Conservation (phyloP, 169 alveolate genomes). For the Babesia ovata region DNA sequence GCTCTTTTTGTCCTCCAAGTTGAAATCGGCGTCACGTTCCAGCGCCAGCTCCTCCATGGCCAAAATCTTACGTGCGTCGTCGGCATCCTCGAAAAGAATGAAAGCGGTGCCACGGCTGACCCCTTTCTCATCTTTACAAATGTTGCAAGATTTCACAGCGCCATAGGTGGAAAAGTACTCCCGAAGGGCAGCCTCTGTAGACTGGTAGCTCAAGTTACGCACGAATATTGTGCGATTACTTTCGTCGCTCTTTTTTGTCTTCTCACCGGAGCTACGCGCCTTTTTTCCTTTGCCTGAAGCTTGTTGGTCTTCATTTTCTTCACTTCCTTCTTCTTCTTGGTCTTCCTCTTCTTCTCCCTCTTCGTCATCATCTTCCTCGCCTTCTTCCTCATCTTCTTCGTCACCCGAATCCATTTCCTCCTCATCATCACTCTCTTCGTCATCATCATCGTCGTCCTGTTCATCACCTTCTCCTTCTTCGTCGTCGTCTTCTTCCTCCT, state of each 20-base stretch:
- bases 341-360: not conserved
- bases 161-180: slow-evolving; percentile 57
- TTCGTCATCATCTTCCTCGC: not conserved
- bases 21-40: slow-evolving; percentile 44
- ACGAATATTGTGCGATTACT: slow-evolving; percentile 55
- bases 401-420: not conserved
- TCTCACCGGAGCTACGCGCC: not conserved
- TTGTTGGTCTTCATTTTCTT: not conserved
- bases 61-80: slow-evolving; percentile 44
- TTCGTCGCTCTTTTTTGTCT: slow-evolving; percentile 1
- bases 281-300: not conserved
- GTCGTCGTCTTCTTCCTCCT: not conserved
- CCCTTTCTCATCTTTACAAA: slow-evolving; percentile 46
- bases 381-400: not conserved
- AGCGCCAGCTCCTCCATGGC: slow-evolving; percentile 49
- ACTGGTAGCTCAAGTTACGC: slow-evolving; percentile 61
- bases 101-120: slow-evolving; percentile 61
- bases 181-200: slow-evolving; percentile 46
- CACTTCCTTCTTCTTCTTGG: not conserved
- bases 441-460: not conserved
- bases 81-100: slow-evolving; percentile 29
- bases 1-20: not conserved
- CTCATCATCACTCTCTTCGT: not conserved
- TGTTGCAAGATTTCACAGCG: slow-evolving; percentile 48
- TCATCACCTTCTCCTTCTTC: not conserved